Conservation (phyloP, 2,329 filamentous ascomycete species). For the Cladophialophora exuberans region DNA sequence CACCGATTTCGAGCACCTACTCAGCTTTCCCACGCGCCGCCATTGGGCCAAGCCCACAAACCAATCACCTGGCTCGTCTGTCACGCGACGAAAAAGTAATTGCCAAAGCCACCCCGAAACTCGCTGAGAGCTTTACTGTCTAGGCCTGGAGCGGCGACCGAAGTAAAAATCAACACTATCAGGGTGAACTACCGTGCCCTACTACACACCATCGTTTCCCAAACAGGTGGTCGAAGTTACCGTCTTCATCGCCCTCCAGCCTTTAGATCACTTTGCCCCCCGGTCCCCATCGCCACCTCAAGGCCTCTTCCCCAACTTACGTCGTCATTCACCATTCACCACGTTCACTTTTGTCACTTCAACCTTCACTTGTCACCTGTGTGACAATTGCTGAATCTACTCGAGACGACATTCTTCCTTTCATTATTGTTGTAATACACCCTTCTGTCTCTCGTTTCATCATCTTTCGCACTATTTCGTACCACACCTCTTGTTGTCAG, state of each 20-base stretch:
- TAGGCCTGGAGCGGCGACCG: conserved; percentile 4
- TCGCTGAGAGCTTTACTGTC: background rate
- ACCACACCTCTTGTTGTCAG: background rate
- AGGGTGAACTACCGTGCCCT: background rate
- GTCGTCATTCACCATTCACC: conserved; percentile 26
- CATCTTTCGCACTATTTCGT: conserved; percentile 6
- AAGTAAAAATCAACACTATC: background rate
- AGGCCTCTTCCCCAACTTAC: conserved; percentile 22
- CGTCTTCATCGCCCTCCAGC: conserved; percentile 3
- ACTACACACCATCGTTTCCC: conserved; percentile 11
- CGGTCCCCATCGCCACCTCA: conserved; percentile 23
- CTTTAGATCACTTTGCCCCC: conserved; percentile 7
- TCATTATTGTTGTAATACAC: conserved; percentile 28
- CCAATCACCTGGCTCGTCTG: conserved; percentile 1
- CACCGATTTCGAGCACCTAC: background rate
- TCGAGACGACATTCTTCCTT: conserved; percentile 12
- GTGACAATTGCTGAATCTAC: conserved; percentile 24
- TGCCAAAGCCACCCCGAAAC: background rate
- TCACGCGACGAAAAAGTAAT: conserved; percentile 12
- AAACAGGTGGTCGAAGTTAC: too few relatives aligned
- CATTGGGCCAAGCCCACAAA: background rate
- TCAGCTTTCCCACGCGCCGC: conserved; percentile 14
- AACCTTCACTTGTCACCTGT: conserved; percentile 20
- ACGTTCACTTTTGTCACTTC: conserved; percentile 13
- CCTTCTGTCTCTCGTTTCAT: conserved; percentile 27